Conservation (phyloP, 2,329 filamentous ascomycete genomes). For the Talaromyces funiculosus region DNA sequence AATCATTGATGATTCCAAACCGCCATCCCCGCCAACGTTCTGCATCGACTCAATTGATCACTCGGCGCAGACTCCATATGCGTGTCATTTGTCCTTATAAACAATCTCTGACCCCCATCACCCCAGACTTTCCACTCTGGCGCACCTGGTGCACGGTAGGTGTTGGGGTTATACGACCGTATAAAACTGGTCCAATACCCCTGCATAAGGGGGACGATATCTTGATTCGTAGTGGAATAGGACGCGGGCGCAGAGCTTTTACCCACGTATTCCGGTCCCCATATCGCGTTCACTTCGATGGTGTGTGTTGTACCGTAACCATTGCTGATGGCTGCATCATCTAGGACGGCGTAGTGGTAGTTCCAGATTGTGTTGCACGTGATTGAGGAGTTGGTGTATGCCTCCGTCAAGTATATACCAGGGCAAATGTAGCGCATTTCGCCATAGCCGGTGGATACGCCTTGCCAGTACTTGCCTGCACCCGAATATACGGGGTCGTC, state of each 20-base stretch:
- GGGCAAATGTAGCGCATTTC: conserved; percentile 63
- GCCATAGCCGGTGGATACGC: conserved; percentile 55
- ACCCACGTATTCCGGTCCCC: conserved; percentile 55
- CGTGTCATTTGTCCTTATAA: conserved; percentile 40
- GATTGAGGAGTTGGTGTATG: conserved; percentile 27
- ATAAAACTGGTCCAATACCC: conserved; percentile 73
- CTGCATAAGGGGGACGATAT: conserved; percentile 57
- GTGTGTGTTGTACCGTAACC: conserved; percentile 64
- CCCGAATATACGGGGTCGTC: conserved; percentile 40
- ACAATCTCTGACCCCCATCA: conserved; percentile 33
- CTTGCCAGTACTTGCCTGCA: conserved; percentile 53
- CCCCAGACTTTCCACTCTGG: conserved; percentile 50
- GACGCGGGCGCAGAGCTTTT: conserved; percentile 45
- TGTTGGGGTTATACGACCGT: conserved; percentile 60
- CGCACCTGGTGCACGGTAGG: conserved; percentile 39
- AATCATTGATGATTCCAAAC: conserved; percentile 5
- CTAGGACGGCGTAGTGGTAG: conserved; percentile 65
- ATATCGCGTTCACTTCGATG: conserved; percentile 62
- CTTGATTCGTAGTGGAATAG: conserved; percentile 53
- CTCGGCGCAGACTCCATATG: conserved; percentile 44
- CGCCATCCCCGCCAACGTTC: conserved; percentile 9
- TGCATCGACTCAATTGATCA: conserved; percentile 25
- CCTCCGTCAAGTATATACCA: conserved; percentile 50
- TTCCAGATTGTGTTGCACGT: conserved; percentile 52
- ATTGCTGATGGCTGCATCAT: conserved; percentile 46